These are phyloP conservation scores for Sarocladiaceae sp. DNA, from an alignment of 2,329 filamentous ascomycete species.

Conservation along the genomic window DNA sequence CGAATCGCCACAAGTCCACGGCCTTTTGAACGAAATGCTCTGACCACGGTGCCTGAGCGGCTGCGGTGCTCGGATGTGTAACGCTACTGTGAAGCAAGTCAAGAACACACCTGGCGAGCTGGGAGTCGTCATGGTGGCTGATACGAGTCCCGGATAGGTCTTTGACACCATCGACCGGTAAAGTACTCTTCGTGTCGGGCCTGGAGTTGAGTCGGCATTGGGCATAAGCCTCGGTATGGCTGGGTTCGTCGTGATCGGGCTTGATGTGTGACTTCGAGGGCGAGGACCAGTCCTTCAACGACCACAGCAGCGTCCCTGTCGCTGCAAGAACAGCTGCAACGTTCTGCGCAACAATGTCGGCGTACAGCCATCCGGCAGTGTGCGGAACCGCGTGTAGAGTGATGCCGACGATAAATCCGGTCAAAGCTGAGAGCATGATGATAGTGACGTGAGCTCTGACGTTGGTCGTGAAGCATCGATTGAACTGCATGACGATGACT, in stretches of 20 bases:
- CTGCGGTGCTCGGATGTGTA: conserved; percentile 15
- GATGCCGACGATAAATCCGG: conserved; percentile 28
- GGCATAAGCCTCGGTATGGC: no score
- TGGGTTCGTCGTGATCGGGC: neutral
- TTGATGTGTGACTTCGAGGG: neutral
- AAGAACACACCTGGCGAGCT: conserved; percentile 16
- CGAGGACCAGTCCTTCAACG: conserved; percentile 21
- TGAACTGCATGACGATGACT: conserved; percentile 35
- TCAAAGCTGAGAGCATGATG: conserved; percentile 25
- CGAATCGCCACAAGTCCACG: conserved; percentile 20
- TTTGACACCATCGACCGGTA: neutral
- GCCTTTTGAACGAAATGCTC: conserved; percentile 17
- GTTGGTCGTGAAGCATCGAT: conserved; percentile 34
- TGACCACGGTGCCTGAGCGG: conserved; percentile 16
- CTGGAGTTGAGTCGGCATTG: neutral
- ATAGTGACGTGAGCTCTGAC: conserved; percentile 27
- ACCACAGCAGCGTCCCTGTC: conserved; percentile 24
- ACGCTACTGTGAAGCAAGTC: conserved; percentile 18
- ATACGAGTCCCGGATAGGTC: conserved; percentile 6
- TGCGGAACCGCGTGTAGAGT: conserved; percentile 24
- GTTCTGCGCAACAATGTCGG: conserved; percentile 27
- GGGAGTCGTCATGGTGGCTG: conserved; percentile 12
- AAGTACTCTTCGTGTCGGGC: neutral
- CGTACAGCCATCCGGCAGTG: conserved; percentile 22
- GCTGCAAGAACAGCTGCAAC: conserved; percentile 26